Conservation (phyloP, 2,329 filamentous ascomycete species). For the Xylariaceae sp. region DNA sequence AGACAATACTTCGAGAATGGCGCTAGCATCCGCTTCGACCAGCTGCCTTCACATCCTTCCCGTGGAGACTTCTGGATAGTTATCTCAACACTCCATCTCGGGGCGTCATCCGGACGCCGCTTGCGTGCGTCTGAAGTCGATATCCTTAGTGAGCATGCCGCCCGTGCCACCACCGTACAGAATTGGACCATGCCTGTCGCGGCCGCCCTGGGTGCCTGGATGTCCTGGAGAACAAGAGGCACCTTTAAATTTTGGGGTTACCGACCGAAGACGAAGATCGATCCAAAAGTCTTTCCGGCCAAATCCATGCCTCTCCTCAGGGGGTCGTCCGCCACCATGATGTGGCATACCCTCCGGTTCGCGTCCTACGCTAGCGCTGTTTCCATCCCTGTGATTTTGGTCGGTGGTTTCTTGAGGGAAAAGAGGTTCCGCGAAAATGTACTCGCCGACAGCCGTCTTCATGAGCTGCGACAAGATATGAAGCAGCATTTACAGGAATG, state of each 20-base stretch:
- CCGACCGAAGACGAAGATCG: slow-evolving; percentile 25
- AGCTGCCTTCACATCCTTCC: too few relatives aligned
- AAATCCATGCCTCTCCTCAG: slow-evolving; percentile 14
- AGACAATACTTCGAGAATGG: slow-evolving; percentile 16
- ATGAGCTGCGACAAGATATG: too few relatives aligned
- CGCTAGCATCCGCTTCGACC: slow-evolving; percentile 22
- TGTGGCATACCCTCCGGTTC: slow-evolving; percentile 32
- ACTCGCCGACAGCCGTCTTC: too few relatives aligned
- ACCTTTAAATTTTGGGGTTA: slow-evolving; percentile 35
- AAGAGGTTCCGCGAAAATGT: too few relatives aligned
- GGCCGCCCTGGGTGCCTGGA: slow-evolving; percentile 12
- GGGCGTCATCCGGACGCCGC: too few relatives aligned
- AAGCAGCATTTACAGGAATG: too few relatives aligned
- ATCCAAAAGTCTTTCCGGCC: slow-evolving; percentile 25
- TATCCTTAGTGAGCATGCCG: slow-evolving; percentile 17
- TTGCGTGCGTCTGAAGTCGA: slow-evolving; percentile 21
- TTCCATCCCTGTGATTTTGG: too few relatives aligned
- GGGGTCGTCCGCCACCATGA: slow-evolving; percentile 16
- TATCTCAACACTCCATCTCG: too few relatives aligned
- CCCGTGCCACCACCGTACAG: slow-evolving; percentile 22
- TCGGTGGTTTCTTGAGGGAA: too few relatives aligned
- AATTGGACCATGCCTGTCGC: slow-evolving; percentile 22
- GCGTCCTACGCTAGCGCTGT: slow-evolving; percentile 23
- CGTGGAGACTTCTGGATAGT: too few relatives aligned
- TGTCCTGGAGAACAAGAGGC: slow-evolving; percentile 22